Conservation (phyloP, 1,284 basidiomycete genomes). For the Leccinum subrobustum region DNA sequence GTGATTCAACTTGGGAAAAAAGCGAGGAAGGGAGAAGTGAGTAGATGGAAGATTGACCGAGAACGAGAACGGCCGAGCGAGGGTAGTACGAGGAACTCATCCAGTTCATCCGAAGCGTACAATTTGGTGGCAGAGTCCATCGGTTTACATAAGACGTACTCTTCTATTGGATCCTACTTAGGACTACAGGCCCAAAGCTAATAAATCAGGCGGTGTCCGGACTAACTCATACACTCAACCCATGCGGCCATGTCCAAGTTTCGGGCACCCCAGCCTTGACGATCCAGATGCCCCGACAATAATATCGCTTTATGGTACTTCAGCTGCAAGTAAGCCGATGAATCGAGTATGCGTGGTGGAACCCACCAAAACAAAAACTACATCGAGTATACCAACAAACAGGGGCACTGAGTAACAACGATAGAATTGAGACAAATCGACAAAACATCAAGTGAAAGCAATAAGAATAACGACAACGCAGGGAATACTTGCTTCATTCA, state of each 20-base stretch:
- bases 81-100: conserved; percentile 44
- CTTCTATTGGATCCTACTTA: neutral
- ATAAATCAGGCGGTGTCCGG: no score
- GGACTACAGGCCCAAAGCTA: no score
- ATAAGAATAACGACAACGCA: conserved; percentile 26
- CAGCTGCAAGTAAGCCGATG: neutral
- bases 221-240: no score
- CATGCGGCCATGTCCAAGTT: no score
- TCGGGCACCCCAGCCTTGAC: no score
- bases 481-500: conserved; percentile 23
- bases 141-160: conserved; percentile 13
- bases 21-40: conserved; percentile 72
- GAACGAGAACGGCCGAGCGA: conserved; percentile 62
- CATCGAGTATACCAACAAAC: neutral
- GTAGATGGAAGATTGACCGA: conserved; percentile 60
- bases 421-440: neutral
- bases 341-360: neutral
- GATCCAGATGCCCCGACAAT: no score
- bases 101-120: conserved; percentile 1
- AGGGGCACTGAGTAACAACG: neutral
- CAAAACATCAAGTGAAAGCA: conserved; percentile 16
- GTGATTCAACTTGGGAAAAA: conserved; percentile 68
- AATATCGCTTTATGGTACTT: neutral
- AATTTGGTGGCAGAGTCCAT: neutral
- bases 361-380: conserved; percentile 4